Evolutionary conservation across 1,139 yeast genomes (phyloP), one percentile per base, ranked within the genome.

Genomic region (Dujonia santamariae): DNA sequence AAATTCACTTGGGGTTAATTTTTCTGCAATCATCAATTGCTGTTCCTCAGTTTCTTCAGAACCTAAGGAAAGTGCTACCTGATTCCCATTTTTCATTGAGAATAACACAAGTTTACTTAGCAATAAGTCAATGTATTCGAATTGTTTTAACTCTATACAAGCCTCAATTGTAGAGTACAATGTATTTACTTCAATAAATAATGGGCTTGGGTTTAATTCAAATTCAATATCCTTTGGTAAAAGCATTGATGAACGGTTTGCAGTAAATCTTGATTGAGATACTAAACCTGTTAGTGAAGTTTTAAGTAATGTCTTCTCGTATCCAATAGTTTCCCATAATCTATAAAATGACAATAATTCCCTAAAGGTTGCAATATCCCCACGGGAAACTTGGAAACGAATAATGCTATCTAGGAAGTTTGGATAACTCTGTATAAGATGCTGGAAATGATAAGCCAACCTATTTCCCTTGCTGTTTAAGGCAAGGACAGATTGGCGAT

Each of bases 61-160:
- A 8, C 53, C 54, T 24, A 50, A 43, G n/a, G 46, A 41, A 8
- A 53, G 37, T 3, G 55, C 54, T 12, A 54, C 42, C 19, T 41
- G 45, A 14, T 41, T 29, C 7, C 37, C 34, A 3, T 19, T 19
- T 23, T 21, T 25, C 12, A 36, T 36, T 51, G 43, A 2, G 60
- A 50, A 42, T 58, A 64, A 48, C 6, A 66, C 49, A 3, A 67
- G 44, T 41, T 67, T 68, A 40, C 58, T 61, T 36, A 65, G 48
- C 19, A 68, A 42, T 8, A 53, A 43, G 41, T 67, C 73, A 20
- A 68, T 51, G 31, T 54, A 58, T 21, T 56, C 56, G 37, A 40
- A 58, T 36, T 56, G 47, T 13, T 50, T 42, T 19, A 63, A 42
- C 7, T 53, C 47, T 7, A 62, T 50, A 35, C 72, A 63, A 2